Evolutionary conservation across 139 green algal species (phyloP).

Genomic region (Micromonas commoda): DNA sequence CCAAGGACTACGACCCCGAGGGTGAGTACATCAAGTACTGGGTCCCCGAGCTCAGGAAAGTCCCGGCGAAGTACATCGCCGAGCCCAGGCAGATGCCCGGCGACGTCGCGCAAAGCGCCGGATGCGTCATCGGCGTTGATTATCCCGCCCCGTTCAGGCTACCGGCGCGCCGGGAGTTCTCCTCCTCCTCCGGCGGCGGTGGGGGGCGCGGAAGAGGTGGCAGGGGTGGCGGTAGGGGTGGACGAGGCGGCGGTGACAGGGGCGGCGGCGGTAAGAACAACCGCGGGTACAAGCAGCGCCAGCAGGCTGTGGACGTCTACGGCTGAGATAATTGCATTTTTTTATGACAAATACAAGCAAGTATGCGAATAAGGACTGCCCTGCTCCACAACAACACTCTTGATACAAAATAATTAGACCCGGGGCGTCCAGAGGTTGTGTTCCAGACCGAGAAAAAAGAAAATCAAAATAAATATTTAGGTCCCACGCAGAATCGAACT

Average conservation of each 20-base stretch:
- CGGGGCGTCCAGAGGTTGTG: no score
- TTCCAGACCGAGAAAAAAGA: no score
- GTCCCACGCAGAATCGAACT: background rate
- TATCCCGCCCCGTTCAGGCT: slow-evolving; percentile 75
- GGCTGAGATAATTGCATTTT: background rate
- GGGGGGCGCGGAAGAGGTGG: slow-evolving; percentile 44
- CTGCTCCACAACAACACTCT: no score
- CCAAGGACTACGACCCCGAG: slow-evolving; percentile 58
- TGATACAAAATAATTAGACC: no score
- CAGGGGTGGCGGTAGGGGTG: slow-evolving; percentile 23
- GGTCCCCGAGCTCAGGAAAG: slow-evolving; percentile 81
- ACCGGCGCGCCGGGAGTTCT: slow-evolving; percentile 51
- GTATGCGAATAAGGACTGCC: no score
- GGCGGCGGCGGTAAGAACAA: slow-evolving; percentile 4
- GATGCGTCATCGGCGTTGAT: slow-evolving; percentile 83
- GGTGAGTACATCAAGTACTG: slow-evolving; percentile 81
- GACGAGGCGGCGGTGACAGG: background rate
- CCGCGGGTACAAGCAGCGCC: background rate
- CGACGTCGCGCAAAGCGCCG: slow-evolving; percentile 72
- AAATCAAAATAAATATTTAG: background rate
- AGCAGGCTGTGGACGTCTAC: background rate
- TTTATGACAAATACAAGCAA: background rate
- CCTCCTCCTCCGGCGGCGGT: slow-evolving; percentile 66
- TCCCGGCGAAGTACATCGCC: slow-evolving; percentile 91
- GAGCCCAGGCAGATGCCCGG: slow-evolving; percentile 84